Conservation (phyloP, 1,139 yeast genomes). For the Hyphopichia burtonii region DNA sequence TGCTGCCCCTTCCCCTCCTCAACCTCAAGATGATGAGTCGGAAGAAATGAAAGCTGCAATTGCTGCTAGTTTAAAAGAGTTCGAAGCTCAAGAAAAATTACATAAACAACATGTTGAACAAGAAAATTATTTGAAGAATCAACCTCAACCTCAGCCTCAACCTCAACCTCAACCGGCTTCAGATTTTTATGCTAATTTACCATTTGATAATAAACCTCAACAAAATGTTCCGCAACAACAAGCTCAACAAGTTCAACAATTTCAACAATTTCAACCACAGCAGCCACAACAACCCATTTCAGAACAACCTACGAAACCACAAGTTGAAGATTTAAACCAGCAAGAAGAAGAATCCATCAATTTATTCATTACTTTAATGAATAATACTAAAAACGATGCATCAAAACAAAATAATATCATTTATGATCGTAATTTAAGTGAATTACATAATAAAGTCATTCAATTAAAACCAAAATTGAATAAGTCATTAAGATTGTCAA, state of each 20-base stretch:
- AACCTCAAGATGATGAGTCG: conserved; percentile 63
- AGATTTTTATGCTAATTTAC: conserved; percentile 30
- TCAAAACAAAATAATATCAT: conserved; percentile 48
- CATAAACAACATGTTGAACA: conserved; percentile 10
- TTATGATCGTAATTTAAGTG: conserved; percentile 62
- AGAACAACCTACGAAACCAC: conserved; percentile 6
- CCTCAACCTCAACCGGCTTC: conserved; percentile 15
- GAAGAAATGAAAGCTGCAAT: conserved; percentile 93
- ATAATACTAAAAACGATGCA: conserved; percentile 51
- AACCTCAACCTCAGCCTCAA: conserved; percentile 13
- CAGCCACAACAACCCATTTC: conserved; percentile 5
- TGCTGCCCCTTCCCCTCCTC: conserved; percentile 11
- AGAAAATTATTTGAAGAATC: not conserved
- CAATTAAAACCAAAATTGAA: conserved; percentile 75
- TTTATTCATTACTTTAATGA: conserved; percentile 67
- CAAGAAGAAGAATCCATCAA: conserved; percentile 69
- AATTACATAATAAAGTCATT: conserved; percentile 62
- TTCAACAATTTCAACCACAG: conserved; percentile 4
- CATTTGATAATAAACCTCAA: conserved; percentile 8
- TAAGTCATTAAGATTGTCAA: conserved; percentile 59
- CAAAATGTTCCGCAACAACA: conserved; percentile 10
- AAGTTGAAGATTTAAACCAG: conserved; percentile 43
- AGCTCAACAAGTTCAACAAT: conserved; percentile 10
- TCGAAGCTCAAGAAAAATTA: conserved; percentile 44
- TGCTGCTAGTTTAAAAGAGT: conserved; percentile 84